These are phyloP conservation scores for Mollisia scopiformis DNA, from an alignment of 2,329 filamentous ascomycete genomes.

Conservation along the genomic window DNA sequence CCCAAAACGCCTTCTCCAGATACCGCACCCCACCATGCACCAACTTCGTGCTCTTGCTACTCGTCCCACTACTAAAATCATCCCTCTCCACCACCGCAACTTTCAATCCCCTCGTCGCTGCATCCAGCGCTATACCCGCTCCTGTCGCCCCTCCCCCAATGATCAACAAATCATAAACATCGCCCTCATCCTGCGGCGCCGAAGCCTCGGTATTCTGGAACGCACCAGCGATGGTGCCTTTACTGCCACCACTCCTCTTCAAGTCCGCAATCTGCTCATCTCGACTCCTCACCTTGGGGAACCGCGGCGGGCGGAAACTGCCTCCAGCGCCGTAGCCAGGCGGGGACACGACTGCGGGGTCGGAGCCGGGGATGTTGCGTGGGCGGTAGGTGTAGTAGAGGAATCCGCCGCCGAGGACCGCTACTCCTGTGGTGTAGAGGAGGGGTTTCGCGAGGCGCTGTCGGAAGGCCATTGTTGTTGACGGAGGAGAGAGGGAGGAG, in stretches of 20 bases:
- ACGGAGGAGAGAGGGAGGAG: slow-evolving; percentile 22
- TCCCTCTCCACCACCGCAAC: slow-evolving; percentile 74
- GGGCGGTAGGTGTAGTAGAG: slow-evolving; percentile 66
- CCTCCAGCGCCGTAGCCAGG: slow-evolving; percentile 71
- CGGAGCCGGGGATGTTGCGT: slow-evolving; percentile 71
- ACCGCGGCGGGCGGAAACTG: slow-evolving; percentile 59
- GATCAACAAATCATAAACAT: slow-evolving; percentile 68
- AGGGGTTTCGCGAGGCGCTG: slow-evolving; percentile 50
- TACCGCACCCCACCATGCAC: slow-evolving; percentile 79
- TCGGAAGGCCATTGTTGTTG: slow-evolving; percentile 36
- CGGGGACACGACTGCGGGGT: slow-evolving; percentile 69
- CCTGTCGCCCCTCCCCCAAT: slow-evolving; percentile 75
- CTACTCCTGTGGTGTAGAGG: slow-evolving; percentile 53
- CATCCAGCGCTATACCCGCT: slow-evolving; percentile 72
- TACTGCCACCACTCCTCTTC: slow-evolving; percentile 52
- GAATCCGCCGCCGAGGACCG: slow-evolving; percentile 47
- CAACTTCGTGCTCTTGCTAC: slow-evolving; percentile 76
- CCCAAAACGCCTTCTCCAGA: slow-evolving; percentile 76
- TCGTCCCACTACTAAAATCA: slow-evolving; percentile 74
- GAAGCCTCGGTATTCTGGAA: slow-evolving; percentile 47
- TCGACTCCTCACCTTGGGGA: slow-evolving; percentile 52
- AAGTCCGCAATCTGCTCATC: slow-evolving; percentile 54
- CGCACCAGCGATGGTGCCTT: slow-evolving; percentile 48
- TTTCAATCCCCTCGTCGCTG: slow-evolving; percentile 70
- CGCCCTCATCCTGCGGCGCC: slow-evolving; percentile 41